Evolutionary conservation across 352 stramenopile genomes (phyloP).

Genomic region (Lagenidium giganteum): DNA sequence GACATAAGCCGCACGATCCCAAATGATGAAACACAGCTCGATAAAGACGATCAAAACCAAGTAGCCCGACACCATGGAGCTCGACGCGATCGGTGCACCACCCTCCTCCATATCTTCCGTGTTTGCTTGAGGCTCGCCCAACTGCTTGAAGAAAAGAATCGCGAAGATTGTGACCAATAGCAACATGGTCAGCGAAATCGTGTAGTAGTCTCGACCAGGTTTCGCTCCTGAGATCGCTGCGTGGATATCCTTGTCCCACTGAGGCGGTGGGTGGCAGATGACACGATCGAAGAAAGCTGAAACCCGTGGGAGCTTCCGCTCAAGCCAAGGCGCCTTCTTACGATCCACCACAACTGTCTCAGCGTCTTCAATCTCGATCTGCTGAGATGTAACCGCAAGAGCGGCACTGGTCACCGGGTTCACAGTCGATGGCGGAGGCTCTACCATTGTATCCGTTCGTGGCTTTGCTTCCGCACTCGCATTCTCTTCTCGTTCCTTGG

Average conservation of each 20-base stretch:
- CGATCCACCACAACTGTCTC: conserved; percentile 25
- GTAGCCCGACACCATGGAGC: conserved; percentile 81
- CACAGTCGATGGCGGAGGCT: conserved; percentile 8
- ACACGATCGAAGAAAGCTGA: conserved; percentile 62
- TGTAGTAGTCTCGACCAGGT: conserved; percentile 73
- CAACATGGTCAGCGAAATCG: conserved; percentile 52
- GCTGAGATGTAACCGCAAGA: conserved; percentile 48
- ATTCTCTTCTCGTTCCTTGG: conserved; percentile 11
- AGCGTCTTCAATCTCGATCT: conserved; percentile 61
- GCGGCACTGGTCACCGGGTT: too few relatives aligned
- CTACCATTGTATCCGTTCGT: conserved; percentile 4
- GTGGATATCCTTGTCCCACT: conserved; percentile 87
- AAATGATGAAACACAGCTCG: conserved; percentile 78
- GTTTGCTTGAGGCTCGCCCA: conserved; percentile 52
- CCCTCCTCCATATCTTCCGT: conserved; percentile 28
- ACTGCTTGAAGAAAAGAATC: conserved; percentile 68
- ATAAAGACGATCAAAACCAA: conserved; percentile 80
- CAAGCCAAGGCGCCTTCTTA: conserved; percentile 51
- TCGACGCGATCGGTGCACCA: conserved; percentile 52
- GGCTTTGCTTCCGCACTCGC: not conserved
- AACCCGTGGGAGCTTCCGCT: conserved; percentile 38
- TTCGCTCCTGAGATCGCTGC: conserved; percentile 74
- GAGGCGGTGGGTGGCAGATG: conserved; percentile 48
- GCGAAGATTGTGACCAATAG: conserved; percentile 66
- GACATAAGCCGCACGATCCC: conserved; percentile 81